Evolutionary conservation across 257 asterid genomes (phyloP), one percentile per base, ranked within the genome.

Genomic region (Capsicum pubescens): DNA sequence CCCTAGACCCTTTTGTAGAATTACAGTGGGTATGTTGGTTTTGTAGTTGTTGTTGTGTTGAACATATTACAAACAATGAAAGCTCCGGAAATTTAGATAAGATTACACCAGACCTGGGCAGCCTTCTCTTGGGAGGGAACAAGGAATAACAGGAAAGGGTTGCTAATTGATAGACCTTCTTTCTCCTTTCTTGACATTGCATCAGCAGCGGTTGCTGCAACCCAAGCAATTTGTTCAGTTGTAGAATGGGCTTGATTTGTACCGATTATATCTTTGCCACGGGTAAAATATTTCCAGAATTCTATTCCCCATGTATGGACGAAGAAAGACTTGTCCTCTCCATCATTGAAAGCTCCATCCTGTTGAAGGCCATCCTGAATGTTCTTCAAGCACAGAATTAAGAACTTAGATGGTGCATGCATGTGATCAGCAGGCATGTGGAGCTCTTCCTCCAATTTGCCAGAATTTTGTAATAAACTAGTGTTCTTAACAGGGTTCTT

Each of bases 61-160:
- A 5, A 7, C 44, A 35, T 42, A 72, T 17, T 5, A 58, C 64
- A 14, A 16, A 79, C 44, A 76, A 83, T 48, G 52, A 54, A 16
- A 57, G 66, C 39, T 50, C 26, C 1, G 36, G 78, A 84, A 64
- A 14, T 46, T 44, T 71, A 35, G 66, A 60, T 26, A 80, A 87
- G 2, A 21, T 21, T 76, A 63, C 48, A 58, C 44, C 90, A 84
- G 55, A 96, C 98, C 99, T 92, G 85, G 12, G 90, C 86, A 82
- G 98, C 98, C 85, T 91, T 93, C 46, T 90, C 95, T 90, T 89
- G 97, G 32, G 97, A 90, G 52, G 98, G 98, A 87, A 95, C 98
- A 44, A 97, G 86, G 87, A 88, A 92, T 85, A 94, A 79, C 83
- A 97, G 96, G 90, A 90, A 92, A 17, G 98, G 98, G 26, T 91